phyloP scores from a whole-genome alignment of 176 grass and related monocot genomes.

The Leersia perrieri region DNA sequence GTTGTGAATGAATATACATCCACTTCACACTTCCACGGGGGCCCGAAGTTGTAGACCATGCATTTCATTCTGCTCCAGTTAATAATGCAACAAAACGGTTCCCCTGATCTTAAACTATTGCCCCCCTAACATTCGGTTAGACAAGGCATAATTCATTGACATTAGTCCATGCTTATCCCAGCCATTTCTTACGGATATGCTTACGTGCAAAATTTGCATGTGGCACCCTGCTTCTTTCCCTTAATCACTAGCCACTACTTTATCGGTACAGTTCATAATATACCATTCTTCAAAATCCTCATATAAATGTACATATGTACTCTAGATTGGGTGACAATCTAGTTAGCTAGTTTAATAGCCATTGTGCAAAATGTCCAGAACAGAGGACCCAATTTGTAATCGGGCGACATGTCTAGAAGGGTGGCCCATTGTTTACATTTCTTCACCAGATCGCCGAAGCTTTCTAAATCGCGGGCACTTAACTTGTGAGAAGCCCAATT shows the following conservation, averaged over 20 bases:
- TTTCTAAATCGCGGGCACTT: conserved; percentile 63
- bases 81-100: conserved; percentile 33
- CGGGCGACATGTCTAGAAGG: conserved; percentile 42
- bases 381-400: neutral
- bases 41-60: conserved; percentile 56
- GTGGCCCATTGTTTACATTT: conserved; percentile 39
- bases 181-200: neutral
- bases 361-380: neutral
- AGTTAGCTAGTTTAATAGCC: neutral
- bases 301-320: neutral
- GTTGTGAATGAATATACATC: conserved; percentile 54
- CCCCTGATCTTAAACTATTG: conserved; percentile 39
- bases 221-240: conserved; percentile 2
- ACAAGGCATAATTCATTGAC: conserved; percentile 49
- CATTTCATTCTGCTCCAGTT: conserved; percentile 42
- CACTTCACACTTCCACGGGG: conserved; percentile 51
- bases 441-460: conserved; percentile 29
- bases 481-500: conserved; percentile 40
- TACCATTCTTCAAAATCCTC: neutral
- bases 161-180: conserved; percentile 5
- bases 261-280: neutral
- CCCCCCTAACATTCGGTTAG: conserved; percentile 43
- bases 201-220: conserved; percentile 19
- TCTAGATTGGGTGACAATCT: neutral
- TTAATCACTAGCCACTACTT: neutral